A percentile compares a stretch with the other conserved stretches of the same genome.
These are phyloP conservation scores for Phytopythium kandeliae DNA, from an alignment of 352 stramenopile genomes.

Conservation along the genomic window DNA sequence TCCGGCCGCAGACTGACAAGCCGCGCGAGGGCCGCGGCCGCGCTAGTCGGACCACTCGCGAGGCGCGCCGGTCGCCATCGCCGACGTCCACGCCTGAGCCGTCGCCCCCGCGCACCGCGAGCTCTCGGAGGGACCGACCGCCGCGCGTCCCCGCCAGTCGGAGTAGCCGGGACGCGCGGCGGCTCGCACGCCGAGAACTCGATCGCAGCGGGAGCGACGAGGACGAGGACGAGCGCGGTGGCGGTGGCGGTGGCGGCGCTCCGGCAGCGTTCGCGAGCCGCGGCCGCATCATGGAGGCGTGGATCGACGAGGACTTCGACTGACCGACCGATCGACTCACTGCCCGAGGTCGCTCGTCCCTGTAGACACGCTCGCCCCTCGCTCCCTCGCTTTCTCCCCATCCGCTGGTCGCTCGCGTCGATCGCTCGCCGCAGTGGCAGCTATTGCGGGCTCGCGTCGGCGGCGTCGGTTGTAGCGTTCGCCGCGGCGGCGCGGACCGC, in stretches of 20 bases:
- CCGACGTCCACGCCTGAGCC: constrained; percentile 12
- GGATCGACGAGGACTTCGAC: constrained; percentile 49
- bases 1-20: not conserved
- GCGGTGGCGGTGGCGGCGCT: too few species aligned
- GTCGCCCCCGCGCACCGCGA: not conserved
- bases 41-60: not conserved
- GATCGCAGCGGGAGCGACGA: not conserved
- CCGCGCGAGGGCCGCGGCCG: not conserved
- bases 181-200: too few species aligned
- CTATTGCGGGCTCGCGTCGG: too few species aligned
- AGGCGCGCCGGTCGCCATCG: constrained; percentile 20
- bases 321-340: too few species aligned
- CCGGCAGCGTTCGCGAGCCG: constrained; percentile 24
- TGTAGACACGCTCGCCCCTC: too few species aligned
- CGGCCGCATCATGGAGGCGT: constrained; percentile 63
- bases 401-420: too few species aligned
- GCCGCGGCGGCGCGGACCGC: constrained; percentile 22
- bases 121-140: not conserved
- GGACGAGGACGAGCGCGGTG: not conserved
- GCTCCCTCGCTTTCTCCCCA: too few species aligned
- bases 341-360: too few species aligned
- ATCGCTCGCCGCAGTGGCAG: too few species aligned
- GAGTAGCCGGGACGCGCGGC: not conserved
- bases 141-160: not conserved
- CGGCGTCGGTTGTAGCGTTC: too few species aligned